Percentiles rank a stretch among this genome's conserved stretches.
Conservation (phyloP, 805 yeast species). For the Ogataea ramenticola region DNA sequence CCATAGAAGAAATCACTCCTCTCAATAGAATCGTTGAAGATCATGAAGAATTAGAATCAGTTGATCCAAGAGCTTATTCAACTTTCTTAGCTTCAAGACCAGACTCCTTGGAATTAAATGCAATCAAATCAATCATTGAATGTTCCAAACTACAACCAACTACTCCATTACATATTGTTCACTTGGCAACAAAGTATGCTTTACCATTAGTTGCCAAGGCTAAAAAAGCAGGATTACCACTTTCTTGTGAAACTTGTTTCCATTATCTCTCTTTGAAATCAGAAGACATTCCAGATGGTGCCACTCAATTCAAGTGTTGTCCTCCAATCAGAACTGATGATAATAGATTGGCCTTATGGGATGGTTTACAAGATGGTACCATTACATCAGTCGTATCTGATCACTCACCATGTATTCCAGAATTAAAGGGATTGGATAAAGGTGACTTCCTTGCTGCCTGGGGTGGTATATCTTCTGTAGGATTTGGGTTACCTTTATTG, state of each 20-base stretch:
- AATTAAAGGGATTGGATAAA: constrained; percentile 67
- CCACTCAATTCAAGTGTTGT: constrained; percentile 87
- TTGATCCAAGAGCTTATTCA: constrained; percentile 59
- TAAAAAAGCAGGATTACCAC: constrained; percentile 45
- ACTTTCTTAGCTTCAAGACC: constrained; percentile 83
- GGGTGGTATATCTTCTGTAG: constrained; percentile 96
- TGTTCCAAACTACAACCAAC: constrained; percentile 52
- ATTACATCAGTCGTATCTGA: constrained; percentile 88
- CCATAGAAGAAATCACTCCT: constrained; percentile 24
- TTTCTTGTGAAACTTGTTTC: constrained; percentile 91
- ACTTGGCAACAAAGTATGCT: constrained; percentile 80
- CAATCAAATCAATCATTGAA: constrained; percentile 63
- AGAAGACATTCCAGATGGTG: constrained; percentile 68
- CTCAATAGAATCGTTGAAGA: constrained; percentile 33
- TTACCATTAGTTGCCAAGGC: constrained; percentile 68
- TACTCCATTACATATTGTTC: constrained; percentile 81
- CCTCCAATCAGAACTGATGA: constrained; percentile 83
- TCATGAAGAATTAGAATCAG: constrained; percentile 27
- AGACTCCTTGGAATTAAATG: constrained; percentile 79
- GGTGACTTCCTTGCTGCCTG: constrained; percentile 92
- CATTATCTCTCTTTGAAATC: constrained; percentile 78
- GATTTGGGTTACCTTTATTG: constrained; percentile 77
- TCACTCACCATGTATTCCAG: constrained; percentile 95
- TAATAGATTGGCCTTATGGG: constrained; percentile 72
- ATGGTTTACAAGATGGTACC: constrained; percentile 56